Percentiles rank a stretch among this genome's conserved stretches.
Conservation (phyloP, 2,329 filamentous ascomycete species). For the Whalleya microplaca region DNA sequence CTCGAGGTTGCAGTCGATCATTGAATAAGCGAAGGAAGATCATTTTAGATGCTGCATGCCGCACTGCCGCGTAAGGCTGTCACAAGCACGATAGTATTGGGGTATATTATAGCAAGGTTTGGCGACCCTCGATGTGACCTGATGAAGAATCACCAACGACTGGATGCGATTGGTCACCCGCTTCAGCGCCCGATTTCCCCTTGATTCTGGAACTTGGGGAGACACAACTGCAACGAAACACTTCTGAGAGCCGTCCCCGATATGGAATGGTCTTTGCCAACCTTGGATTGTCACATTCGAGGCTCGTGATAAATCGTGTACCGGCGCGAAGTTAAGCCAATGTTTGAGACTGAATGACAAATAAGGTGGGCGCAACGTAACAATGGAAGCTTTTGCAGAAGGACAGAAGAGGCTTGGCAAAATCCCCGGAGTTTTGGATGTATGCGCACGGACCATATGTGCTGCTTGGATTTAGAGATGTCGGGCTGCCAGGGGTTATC, state of each 20-base stretch:
- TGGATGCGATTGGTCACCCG: neutral
- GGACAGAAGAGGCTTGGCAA: neutral
- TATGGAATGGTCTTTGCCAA: neutral
- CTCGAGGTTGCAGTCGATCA: slow-evolving; percentile 26
- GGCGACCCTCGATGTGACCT: slow-evolving; percentile 1
- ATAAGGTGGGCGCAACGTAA: neutral
- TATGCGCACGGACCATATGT: neutral
- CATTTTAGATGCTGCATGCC: neutral
- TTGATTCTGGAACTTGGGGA: slow-evolving; percentile 1
- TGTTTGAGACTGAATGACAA: neutral
- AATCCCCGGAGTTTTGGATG: neutral
- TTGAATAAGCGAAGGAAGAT: slow-evolving; percentile 14
- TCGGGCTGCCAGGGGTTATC: slow-evolving; percentile 17
- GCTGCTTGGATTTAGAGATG: neutral
- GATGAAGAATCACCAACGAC: neutral
- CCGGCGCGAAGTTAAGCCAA: neutral
- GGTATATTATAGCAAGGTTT: neutral
- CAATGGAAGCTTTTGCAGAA: neutral
- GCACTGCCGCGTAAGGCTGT: slow-evolving; percentile 11
- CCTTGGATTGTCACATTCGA: neutral
- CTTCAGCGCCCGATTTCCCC: slow-evolving; percentile 1
- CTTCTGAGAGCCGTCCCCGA: neutral
- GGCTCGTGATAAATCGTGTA: neutral
- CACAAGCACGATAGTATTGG: neutral
- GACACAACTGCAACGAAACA: slow-evolving; percentile 13